Evolutionary conservation across 495 filamentous ascomycete genomes (phyloP).

Genomic region (Annulohypoxylon bovei): DNA sequence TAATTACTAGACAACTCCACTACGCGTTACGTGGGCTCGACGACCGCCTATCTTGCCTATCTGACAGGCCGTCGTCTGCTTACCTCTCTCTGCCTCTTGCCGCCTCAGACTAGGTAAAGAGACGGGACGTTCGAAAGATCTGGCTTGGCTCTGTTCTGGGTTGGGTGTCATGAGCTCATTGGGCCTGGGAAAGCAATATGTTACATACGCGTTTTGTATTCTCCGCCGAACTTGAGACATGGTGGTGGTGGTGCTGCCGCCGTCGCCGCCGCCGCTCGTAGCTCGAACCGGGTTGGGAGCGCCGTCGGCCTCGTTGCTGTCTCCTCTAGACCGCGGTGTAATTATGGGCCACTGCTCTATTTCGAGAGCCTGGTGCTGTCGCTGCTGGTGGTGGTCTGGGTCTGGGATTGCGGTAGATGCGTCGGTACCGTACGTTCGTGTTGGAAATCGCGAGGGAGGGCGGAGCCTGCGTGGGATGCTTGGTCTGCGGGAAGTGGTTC

Average conservation of each 20-base stretch:
- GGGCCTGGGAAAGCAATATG: not conserved
- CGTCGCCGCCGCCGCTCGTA: no score
- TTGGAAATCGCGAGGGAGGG: not conserved
- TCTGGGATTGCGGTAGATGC: not conserved
- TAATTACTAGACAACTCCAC: no score
- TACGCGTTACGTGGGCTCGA: not conserved
- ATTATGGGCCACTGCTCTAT: not conserved
- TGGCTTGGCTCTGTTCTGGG: not conserved
- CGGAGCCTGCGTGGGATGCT: not conserved
- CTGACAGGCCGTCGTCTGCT: not conserved
- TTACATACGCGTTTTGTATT: not conserved
- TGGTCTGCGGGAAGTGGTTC: not conserved
- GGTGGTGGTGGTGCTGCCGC: not conserved
- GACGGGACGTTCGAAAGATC: not conserved
- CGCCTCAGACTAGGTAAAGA: not conserved
- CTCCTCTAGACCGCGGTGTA: not conserved
- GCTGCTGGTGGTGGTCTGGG: not conserved
- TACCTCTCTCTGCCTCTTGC: not conserved
- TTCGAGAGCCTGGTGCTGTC: not conserved
- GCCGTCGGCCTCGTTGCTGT: not conserved
- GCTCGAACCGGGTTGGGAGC: not conserved
- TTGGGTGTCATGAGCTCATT: not conserved
- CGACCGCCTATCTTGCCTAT: not conserved
- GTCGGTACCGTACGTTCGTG: not conserved
- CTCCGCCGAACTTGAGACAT: not conserved